These are phyloP conservation scores for Zychaea mexicana DNA, from an alignment of 371 early-diverging fungal genomes.

Conservation along the genomic window DNA sequence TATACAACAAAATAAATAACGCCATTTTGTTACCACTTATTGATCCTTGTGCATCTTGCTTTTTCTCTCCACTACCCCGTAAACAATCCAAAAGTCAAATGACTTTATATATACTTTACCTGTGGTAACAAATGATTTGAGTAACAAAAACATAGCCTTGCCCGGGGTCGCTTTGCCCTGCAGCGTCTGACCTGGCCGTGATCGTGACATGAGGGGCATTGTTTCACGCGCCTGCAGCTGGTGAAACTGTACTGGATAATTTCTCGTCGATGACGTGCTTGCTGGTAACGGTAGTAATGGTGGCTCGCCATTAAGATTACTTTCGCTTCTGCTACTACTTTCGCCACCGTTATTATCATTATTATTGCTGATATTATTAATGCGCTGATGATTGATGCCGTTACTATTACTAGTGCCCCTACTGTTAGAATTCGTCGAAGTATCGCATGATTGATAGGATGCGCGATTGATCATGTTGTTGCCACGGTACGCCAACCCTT, in stretches of 20 bases:
- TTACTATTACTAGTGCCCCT: neutral
- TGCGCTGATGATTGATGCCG: too few species aligned
- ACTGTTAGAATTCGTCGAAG: neutral
- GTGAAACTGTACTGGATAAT: slow-evolving; percentile 33
- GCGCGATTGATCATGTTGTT: slow-evolving; percentile 27
- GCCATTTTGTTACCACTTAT: neutral
- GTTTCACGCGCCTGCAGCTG: slow-evolving; percentile 46
- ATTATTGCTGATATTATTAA: too few species aligned
- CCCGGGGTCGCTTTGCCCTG: slow-evolving; percentile 77
- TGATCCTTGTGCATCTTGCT: too few species aligned
- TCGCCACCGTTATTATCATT: neutral
- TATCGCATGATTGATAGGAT: slow-evolving; percentile 20
- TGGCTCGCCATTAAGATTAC: neutral
- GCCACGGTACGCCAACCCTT: slow-evolving; percentile 30
- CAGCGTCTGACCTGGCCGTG: slow-evolving; percentile 31
- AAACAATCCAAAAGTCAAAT: neutral
- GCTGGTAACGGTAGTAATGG: slow-evolving; percentile 3
- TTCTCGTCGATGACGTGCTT: slow-evolving; percentile 6
- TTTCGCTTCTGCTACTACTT: slow-evolving; percentile 4
- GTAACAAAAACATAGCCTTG: slow-evolving; percentile 81
- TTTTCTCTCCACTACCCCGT: too few species aligned
- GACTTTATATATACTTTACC: slow-evolving; percentile 34
- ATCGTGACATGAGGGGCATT: slow-evolving; percentile 58
- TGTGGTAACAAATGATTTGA: slow-evolving; percentile 90
- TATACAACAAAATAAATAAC: slow-evolving; percentile 4